Evolutionary conservation across 2,329 filamentous ascomycete genomes (phyloP).

Genomic region (Pseudopyricularia cyperi): DNA sequence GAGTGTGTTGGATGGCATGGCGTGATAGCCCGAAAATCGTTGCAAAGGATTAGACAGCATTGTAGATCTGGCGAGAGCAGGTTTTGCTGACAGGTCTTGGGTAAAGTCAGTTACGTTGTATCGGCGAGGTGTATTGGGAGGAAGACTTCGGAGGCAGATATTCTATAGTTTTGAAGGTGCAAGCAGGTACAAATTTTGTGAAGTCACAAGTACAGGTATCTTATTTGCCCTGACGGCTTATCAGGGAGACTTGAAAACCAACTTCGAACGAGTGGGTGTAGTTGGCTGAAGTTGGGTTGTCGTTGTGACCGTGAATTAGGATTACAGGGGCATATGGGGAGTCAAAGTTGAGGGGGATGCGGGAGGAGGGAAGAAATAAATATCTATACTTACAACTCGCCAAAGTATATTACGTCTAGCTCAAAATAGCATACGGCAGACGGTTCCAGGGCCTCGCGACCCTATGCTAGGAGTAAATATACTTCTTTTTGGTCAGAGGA

Average conservation of each 20-base stretch:
- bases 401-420: background rate
- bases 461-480: background rate
- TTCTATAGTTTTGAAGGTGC: background rate
- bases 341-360: constrained; percentile 8
- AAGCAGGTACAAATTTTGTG: background rate
- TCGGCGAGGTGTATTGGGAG: background rate
- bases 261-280: constrained; percentile 29
- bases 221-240: background rate
- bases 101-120: background rate
- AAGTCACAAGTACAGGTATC: background rate
- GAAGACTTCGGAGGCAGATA: constrained; percentile 3
- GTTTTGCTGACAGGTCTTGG: background rate
- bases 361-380: constrained; percentile 12
- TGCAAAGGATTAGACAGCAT: constrained; percentile 55
- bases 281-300: constrained; percentile 27
- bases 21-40: constrained; percentile 48
- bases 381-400: constrained; percentile 16
- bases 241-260: constrained; percentile 6
- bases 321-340: constrained; percentile 5
- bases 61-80: constrained; percentile 14
- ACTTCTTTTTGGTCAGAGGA: constrained; percentile 12
- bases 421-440: constrained; percentile 14
- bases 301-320: constrained; percentile 7
- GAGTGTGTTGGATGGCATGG: constrained; percentile 40
- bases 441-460: constrained; percentile 5